These are phyloP conservation scores for Trichoderma aggressivum DNA, from an alignment of 2,329 filamentous ascomycete species.

Conservation along the genomic window DNA sequence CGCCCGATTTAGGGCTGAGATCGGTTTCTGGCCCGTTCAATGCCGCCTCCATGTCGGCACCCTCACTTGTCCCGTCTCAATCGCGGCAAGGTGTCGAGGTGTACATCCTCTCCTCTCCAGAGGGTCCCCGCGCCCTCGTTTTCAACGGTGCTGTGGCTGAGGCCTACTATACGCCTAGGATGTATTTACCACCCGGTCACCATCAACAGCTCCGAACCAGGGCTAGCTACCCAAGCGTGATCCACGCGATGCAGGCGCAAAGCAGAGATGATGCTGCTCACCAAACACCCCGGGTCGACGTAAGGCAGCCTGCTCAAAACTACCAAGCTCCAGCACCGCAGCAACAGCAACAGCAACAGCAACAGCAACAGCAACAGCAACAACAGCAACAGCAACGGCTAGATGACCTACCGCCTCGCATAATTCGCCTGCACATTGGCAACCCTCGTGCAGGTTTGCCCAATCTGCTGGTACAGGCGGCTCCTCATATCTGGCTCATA, in stretches of 20 bases:
- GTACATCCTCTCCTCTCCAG: constrained; percentile 59
- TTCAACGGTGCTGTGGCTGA: constrained; percentile 49
- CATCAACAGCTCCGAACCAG: constrained; percentile 27
- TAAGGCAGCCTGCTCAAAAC: constrained; percentile 22
- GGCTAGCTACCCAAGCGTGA: constrained; percentile 19
- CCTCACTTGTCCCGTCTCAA: constrained; percentile 19
- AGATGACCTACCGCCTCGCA: constrained; percentile 18
- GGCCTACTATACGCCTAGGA: constrained; percentile 49
- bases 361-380: constrained; percentile 22
- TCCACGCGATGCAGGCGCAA: constrained; percentile 9
- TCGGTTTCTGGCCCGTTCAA: constrained; percentile 23
- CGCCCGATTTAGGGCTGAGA: constrained; percentile 42
- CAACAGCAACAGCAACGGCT: constrained; percentile 26
- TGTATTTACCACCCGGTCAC: constrained; percentile 27
- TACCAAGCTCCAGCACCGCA: constrained; percentile 21
- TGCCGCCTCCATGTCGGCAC: neutral
- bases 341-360: constrained; percentile 23
- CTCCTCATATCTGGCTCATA: constrained; percentile 61
- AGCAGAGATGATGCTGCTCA: constrained; percentile 19
- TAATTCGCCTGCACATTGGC: constrained; percentile 34
- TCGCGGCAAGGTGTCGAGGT: constrained; percentile 45
- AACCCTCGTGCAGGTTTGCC: constrained; percentile 39
- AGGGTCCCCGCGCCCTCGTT: constrained; percentile 56
- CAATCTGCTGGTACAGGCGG: constrained; percentile 38
- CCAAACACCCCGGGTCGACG: constrained; percentile 20